Evolutionary conservation across 345 rosid species (phyloP), one percentile per base, ranked within the genome.

Genomic region (Moricandia arvensis): DNA sequence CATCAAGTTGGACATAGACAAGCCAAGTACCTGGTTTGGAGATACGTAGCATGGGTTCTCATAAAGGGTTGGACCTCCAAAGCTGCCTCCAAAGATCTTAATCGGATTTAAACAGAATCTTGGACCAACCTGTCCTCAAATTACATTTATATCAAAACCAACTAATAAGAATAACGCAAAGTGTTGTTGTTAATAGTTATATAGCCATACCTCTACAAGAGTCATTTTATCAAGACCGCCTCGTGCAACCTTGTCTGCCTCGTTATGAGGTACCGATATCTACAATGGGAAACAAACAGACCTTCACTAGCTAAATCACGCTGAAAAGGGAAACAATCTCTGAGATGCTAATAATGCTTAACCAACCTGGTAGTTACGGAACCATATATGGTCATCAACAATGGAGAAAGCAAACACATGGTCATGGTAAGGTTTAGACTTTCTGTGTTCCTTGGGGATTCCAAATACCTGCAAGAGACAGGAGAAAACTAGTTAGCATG

Each of bases 171-270:
- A 49, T 2, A 6, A 7, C 15, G n/a, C n/a, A n/a, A 2, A 49
- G 7, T 0, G 2, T 2, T 49, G 9, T 16, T 49, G 55, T 49
- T 16, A 49, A 47, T 58, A 2, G 24, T 21, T n/a, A n/a, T 43
- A 38, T 1, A 78, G 13, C 53, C 7, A 60, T 80, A 92, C 99
- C 97, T 95, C 97, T 17, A 95, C 75, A 72, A 95, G 97, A 11
- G 97, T 92, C 99, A 95, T 89, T 83, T 92, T 92, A 38, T 90
- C 97, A 55, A 92, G 82, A 47, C 98, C 97, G 27, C 98, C 97
- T 61, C 89, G 82, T 45, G 86, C 87, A 75, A 95, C 73, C 78
- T 89, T 95, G 71, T 92, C 97, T 2, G 98, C 72, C 75, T 89
- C 99, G 15, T 86, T 90, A 75, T 95, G 97, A 69, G 98, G 98